Evolutionary conservation across 106 monocot genomes (phyloP).

Genomic region (Xerophyta viscosa): DNA sequence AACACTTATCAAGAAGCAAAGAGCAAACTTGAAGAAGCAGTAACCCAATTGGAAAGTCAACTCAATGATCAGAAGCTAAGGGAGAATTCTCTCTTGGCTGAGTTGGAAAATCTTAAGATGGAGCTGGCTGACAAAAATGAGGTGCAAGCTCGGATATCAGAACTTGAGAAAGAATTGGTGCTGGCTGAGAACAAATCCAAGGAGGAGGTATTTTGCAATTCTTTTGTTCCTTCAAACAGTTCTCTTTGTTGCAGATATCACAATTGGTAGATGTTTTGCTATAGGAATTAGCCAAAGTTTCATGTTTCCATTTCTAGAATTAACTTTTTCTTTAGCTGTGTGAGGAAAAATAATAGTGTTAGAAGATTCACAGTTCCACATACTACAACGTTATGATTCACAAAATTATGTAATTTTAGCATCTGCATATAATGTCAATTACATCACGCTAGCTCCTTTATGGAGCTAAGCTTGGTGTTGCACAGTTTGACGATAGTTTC

Average conservation of each 20-base stretch:
- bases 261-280: background rate
- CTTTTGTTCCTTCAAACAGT: background rate
- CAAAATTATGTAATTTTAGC: too few species aligned
- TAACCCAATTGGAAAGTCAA: constrained; percentile 46
- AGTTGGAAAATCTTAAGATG: constrained; percentile 31
- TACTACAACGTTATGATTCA: too few species aligned
- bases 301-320: too few species aligned
- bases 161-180: constrained; percentile 41
- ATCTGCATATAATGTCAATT: too few species aligned
- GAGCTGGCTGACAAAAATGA: constrained; percentile 39
- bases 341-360: too few species aligned
- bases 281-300: too few species aligned
- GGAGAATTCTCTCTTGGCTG: constrained; percentile 25
- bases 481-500: too few species aligned
- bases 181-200: constrained; percentile 26
- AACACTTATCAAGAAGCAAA: constrained; percentile 45
- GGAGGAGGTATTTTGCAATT: constrained; percentile 36
- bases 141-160: constrained; percentile 24
- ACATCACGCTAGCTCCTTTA: too few species aligned
- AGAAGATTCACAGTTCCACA: too few species aligned
- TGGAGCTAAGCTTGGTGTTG: too few species aligned
- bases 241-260: background rate
- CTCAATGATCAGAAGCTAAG: constrained; percentile 26
- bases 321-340: too few species aligned
- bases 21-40: constrained; percentile 36